These are phyloP conservation scores for Clarireedia hainanense DNA, from an alignment of 2,329 filamentous ascomycete genomes.

Conservation along the genomic window DNA sequence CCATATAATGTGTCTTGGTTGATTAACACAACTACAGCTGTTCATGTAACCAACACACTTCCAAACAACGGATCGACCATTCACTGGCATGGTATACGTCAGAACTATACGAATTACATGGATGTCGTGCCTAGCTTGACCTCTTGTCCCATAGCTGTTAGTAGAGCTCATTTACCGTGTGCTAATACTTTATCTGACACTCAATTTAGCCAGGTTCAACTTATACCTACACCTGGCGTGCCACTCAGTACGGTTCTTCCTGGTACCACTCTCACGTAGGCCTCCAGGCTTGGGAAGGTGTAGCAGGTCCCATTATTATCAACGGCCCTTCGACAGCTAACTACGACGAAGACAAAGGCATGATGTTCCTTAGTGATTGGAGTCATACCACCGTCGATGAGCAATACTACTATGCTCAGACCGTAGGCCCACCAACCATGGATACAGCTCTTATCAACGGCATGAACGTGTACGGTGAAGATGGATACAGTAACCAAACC, in stretches of 20 bases:
- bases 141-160: constrained; percentile 54
- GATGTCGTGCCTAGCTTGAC: constrained; percentile 39
- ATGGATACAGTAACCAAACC: constrained; percentile 5
- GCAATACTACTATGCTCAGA: constrained; percentile 15
- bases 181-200: not conserved
- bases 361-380: constrained; percentile 33
- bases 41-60: constrained; percentile 26
- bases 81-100: constrained; percentile 42
- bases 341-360: constrained; percentile 55
- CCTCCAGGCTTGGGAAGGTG: constrained; percentile 43
- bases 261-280: constrained; percentile 56
- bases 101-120: constrained; percentile 33
- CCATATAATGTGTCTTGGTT: too few species aligned
- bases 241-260: constrained; percentile 34
- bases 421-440: constrained; percentile 23
- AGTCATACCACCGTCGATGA: constrained; percentile 21
- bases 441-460: constrained; percentile 25
- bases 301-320: constrained; percentile 52
- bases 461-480: constrained; percentile 11
- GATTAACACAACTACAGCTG: constrained; percentile 11
- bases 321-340: constrained; percentile 49
- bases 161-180: not conserved
- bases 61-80: constrained; percentile 31
- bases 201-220: not conserved
- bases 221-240: constrained; percentile 16